phyloP scores from a whole-genome alignment of 441 rosid species.

The Euphorbia celastroides region DNA sequence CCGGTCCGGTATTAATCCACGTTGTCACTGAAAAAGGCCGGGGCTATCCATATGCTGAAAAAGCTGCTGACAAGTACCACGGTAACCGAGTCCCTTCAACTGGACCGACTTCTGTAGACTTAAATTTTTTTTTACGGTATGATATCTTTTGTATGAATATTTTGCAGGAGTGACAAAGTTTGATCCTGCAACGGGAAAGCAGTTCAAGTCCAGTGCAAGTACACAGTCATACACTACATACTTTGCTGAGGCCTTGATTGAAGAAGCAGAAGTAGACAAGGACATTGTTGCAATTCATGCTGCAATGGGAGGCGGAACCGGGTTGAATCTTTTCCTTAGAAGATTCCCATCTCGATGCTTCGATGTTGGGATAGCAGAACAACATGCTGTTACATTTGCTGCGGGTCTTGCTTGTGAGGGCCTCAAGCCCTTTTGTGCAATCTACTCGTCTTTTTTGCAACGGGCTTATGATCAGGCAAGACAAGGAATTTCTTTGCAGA shows the following conservation, averaged over 20 bases:
- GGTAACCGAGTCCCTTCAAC: no score
- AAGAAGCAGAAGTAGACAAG: conserved; percentile 36
- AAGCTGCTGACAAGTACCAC: conserved; percentile 45
- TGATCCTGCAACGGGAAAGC: conserved; percentile 40
- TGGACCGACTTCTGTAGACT: no score
- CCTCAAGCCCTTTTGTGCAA: conserved; percentile 46
- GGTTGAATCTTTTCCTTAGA: conserved; percentile 38
- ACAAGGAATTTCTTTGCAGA: no score
- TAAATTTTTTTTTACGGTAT: no score
- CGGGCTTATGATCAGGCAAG: conserved; percentile 49
- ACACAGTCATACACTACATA: conserved; percentile 33
- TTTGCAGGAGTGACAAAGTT: conserved; percentile 39
- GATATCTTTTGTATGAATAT: no score
- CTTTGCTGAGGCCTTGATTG: conserved; percentile 43
- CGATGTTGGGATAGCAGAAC: conserved; percentile 56
- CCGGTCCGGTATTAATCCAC: conserved; percentile 45
- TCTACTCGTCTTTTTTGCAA: conserved; percentile 47
- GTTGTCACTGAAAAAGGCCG: conserved; percentile 48
- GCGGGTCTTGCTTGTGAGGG: conserved; percentile 51
- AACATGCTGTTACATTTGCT: conserved; percentile 51
- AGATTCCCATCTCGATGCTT: conserved; percentile 38
- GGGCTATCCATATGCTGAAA: conserved; percentile 45
- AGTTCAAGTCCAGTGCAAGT: conserved; percentile 25
- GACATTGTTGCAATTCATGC: conserved; percentile 46
- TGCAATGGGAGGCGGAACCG: conserved; percentile 60